Evolutionary conservation across 257 asterid genomes (phyloP), one percentile per base, ranked within the genome.

Genomic region (Hygrophila difformis): DNA sequence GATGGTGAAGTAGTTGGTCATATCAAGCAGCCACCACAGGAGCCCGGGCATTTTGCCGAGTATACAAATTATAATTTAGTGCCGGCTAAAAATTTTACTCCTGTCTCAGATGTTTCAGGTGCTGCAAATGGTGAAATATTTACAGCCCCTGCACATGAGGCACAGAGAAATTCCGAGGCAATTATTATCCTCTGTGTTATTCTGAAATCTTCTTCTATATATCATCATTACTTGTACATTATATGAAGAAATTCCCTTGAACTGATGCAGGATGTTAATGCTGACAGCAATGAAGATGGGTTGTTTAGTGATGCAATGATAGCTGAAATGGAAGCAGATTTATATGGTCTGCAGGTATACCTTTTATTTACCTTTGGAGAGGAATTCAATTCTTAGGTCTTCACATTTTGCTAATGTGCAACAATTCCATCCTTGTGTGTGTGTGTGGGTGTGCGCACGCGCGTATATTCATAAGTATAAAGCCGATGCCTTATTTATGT

Each of bases 261-360:
- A 52, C 55, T 68, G 41, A 46, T 49, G 72, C 69, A 81, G 87
- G 72, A 70, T 50, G 69, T 38, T 49, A 55, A 52, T 67, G 67
- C 65, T 4, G 63, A 64, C 9, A 66, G 62, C 24, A 59, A 24
- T 21, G 62, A 63, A 21, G 70, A 66, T 39, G 70, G 62, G 13
- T 61, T 68, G 58, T 69, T 83, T 44, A 74, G 78, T 60, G 92
- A 83, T 76, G 87, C 92, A 57, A 44, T 67, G 80, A 72, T 83
- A 47, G 92, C 84, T 67, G 94, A 83, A 69, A 65, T 79, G 71
- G 94, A 83, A 61, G 94, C 94, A 3, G 84, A 70, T 60, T 44
- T 76, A 37, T 79, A 76, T 63, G 92, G 94, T 51, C 71, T 83
- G 55, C 94, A 83, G 92, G 94, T 76, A 74, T 44, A 40, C 19